phyloP scores from a whole-genome alignment of 108 stramenopile genomes.

The Aureococcus anophagefferens region DNA sequence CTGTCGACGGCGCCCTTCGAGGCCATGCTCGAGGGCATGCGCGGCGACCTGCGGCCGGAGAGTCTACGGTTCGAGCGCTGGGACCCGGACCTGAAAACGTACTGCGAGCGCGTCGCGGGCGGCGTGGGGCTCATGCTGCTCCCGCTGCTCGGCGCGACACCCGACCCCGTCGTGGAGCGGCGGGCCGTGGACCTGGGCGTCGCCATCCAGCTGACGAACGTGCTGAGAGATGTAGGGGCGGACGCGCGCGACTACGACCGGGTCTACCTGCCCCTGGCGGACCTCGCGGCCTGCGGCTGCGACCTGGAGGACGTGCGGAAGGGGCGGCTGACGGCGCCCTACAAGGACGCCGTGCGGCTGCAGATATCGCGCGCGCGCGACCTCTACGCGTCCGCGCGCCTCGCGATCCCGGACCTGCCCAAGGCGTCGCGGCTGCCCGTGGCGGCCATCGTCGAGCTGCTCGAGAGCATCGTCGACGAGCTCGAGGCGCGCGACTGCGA shows the following conservation, averaged over 20 bases:
- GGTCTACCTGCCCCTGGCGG: slow-evolving; percentile 80
- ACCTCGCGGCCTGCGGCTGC: slow-evolving; percentile 76
- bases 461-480: background rate
- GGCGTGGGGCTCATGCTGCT: slow-evolving; percentile 92
- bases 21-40: slow-evolving; percentile 92
- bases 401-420: background rate
- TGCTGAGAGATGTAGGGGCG: slow-evolving; percentile 91
- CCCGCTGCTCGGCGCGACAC: slow-evolving; percentile 81
- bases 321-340: background rate
- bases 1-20: slow-evolving; percentile 74
- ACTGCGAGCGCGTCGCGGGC: slow-evolving; percentile 93
- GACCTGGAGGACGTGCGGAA: slow-evolving; percentile 11
- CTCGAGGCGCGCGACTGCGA: background rate
- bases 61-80: slow-evolving; percentile 75
- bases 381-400: background rate
- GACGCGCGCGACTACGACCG: slow-evolving; percentile 74
- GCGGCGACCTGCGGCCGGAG: slow-evolving; percentile 85
- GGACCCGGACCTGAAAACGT: slow-evolving; percentile 83
- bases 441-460: background rate
- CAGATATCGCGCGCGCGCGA: background rate
- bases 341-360: background rate
- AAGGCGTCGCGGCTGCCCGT: background rate
- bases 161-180: slow-evolving; percentile 64
- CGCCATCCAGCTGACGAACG: slow-evolving; percentile 95
- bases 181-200: slow-evolving; percentile 90